phyloP scores from a whole-genome alignment of 768 basidiomycete genomes.

The Kwoniella newhampshirensis region DNA sequence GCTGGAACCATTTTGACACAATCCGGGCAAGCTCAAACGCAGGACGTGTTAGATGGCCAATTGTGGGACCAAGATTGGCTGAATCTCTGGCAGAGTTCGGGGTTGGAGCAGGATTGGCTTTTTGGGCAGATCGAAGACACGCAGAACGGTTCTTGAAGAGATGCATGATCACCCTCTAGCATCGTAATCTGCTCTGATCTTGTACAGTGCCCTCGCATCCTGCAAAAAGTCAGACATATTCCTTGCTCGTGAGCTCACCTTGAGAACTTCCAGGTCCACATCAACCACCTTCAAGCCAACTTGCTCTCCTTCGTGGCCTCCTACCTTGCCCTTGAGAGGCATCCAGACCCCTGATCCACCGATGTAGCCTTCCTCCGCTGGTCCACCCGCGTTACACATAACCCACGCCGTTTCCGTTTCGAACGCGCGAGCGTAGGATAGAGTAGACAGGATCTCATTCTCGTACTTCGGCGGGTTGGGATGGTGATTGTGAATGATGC shows the following conservation, averaged over 20 bases:
- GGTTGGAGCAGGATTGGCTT: constrained; percentile 14
- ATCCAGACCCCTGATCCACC: constrained; percentile 31
- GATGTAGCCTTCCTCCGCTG: constrained; percentile 20
- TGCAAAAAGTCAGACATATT: background rate
- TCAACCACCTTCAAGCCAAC: constrained; percentile 16
- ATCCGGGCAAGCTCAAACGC: background rate
- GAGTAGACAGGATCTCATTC: constrained; percentile 19
- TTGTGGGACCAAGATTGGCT: constrained; percentile 16
- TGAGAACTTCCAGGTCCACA: constrained; percentile 28
- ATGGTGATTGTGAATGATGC: constrained; percentile 8
- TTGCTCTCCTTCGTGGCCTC: background rate
- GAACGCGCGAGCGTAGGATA: constrained; percentile 31
- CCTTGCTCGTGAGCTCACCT: constrained; percentile 8
- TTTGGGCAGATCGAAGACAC: constrained; percentile 5
- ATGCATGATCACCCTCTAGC: constrained; percentile 1
- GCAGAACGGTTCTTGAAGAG: no score
- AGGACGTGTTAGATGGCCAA: background rate
- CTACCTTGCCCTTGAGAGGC: constrained; percentile 28
- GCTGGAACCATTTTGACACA: background rate
- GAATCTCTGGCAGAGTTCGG: constrained; percentile 17
- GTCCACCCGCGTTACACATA: constrained; percentile 37
- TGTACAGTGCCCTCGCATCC: constrained; percentile 26
- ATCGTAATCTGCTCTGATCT: constrained; percentile 26
- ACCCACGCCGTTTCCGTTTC: constrained; percentile 33
- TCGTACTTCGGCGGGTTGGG: constrained; percentile 22